A percentile compares a stretch with the other conserved stretches of the same genome.
These are phyloP conservation scores for Tagetes erecta DNA, from an alignment of 129 eudicot genomes.

Conservation along the genomic window DNA sequence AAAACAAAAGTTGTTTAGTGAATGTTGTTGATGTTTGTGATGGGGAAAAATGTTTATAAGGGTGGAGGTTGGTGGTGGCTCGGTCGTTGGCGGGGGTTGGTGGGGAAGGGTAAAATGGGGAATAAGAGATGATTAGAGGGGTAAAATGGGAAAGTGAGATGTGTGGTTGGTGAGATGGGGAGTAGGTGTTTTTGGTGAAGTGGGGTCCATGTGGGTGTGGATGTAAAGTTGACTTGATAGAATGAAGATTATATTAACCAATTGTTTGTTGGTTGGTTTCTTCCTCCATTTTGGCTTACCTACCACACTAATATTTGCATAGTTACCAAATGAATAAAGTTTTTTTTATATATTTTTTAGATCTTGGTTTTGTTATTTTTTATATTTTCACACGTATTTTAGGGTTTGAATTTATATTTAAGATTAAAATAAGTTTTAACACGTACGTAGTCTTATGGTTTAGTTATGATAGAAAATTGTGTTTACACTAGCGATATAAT, in stretches of 20 bases:
- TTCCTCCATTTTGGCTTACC: constrained; percentile 31
- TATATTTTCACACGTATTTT: no score
- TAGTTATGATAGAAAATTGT: no score
- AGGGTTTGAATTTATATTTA: no score
- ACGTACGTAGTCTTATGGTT: no score
- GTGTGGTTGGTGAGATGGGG: constrained; percentile 51
- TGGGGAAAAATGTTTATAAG: constrained; percentile 33
- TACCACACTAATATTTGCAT: constrained; percentile 27
- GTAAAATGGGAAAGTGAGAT: constrained; percentile 14
- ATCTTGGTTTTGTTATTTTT: no score
- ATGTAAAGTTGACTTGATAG: constrained; percentile 34
- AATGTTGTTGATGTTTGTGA: background rate
- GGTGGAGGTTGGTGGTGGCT: constrained; percentile 34
- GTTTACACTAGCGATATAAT: no score
- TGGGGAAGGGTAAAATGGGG: constrained; percentile 40
- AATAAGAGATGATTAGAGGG: constrained; percentile 15
- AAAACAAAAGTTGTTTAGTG: background rate
- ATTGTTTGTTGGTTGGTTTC: background rate
- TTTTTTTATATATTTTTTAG: no score
- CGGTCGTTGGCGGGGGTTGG: constrained; percentile 43
- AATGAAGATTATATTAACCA: constrained; percentile 12
- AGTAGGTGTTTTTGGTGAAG: constrained; percentile 37
- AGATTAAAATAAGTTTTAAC: no score
- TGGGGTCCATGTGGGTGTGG: constrained; percentile 32
- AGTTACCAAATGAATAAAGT: no score